Evolutionary conservation across 805 yeast genomes (phyloP), one percentile per base, ranked within the genome.

Genomic region (Blastobotrys attinorum): DNA sequence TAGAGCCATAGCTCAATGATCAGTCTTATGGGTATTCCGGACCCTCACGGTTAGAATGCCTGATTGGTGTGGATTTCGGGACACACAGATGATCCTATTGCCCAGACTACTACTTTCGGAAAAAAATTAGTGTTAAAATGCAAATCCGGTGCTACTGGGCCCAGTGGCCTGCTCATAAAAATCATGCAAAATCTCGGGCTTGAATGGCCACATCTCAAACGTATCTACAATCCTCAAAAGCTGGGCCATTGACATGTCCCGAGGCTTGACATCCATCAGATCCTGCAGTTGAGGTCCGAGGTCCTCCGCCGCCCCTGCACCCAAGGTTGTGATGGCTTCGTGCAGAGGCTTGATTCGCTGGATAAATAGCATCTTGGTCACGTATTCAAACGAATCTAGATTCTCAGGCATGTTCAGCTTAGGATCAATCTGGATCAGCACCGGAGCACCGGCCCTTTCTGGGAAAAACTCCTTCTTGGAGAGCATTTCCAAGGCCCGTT

Each of bases 151-250:
- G 10, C 18, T 17, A 22, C 3, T 32, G 36, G n/a, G n/a, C n/a
- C n/a, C n/a, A n/a, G n/a, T n/a, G n/a, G 21, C 5, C 20, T 16
- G 15, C 4, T 32, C 36, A 16, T 65, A 63, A 49, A 70, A 68
- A 45, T 67, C 71, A 59, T 64, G 58, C 52, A 66, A 57, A 45
- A 64, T 59, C 44, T 65, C 72, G 0, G 95, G 97, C 60, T 81
- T 87, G 68, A 88, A 90, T 0, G 97, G 92, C 97, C 97, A 90
- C 11, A 63, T 55, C 34, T 67, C 70, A 57, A 81, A 86, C 2
- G 64, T 67, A 2, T 72, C 61, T 7, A 78, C 67, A 4, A 89
- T 57, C 4, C 59, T 51, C 4, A 67, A 46, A 47, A 81, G 66
- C n/a, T 87, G 90, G 1, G 73, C 75, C 2, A 65, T 56, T 0